A percentile compares a stretch with the other conserved stretches of the same genome.
These are phyloP conservation scores for Stromatinia cepivora DNA, from an alignment of 2,329 filamentous ascomycete species.

Conservation along the genomic window DNA sequence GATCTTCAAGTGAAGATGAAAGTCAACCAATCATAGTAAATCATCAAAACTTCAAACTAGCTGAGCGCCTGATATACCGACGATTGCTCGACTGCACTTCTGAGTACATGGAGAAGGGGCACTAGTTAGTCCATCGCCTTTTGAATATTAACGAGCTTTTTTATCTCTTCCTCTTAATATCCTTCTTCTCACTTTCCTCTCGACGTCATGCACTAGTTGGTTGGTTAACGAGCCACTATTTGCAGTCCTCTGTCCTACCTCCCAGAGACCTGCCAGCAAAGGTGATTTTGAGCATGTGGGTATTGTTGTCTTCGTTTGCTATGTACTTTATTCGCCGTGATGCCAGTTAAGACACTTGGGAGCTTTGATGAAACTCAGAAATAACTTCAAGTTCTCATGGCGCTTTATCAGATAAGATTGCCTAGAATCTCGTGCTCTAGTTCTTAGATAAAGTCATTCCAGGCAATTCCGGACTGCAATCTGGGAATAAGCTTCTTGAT, in stretches of 20 bases:
- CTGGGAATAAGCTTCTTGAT: not conserved
- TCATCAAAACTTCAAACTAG: not conserved
- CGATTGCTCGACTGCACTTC: too few relatives aligned
- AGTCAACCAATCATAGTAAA: too few relatives aligned
- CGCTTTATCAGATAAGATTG: not conserved
- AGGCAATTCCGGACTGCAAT: not conserved
- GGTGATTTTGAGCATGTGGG: not conserved
- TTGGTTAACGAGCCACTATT: not conserved
- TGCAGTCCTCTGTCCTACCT: not conserved
- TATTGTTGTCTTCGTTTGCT: not conserved
- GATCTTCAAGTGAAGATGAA: too few relatives aligned
- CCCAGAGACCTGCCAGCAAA: not conserved
- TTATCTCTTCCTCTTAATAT: too few relatives aligned
- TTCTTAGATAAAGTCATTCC: not conserved
- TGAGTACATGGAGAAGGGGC: too few relatives aligned
- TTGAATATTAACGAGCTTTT: too few relatives aligned
- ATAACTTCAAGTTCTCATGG: not conserved
- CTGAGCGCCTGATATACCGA: not conserved
- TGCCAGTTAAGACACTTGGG: not conserved
- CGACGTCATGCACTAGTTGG: not conserved
- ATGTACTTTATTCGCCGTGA: not conserved
- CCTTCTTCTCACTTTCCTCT: not conserved
- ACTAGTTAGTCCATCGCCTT: too few relatives aligned
- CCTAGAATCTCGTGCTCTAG: not conserved
- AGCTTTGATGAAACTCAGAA: not conserved